These are phyloP conservation scores for Begonia masoniana DNA, from an alignment of 306 rosid genomes.

Conservation along the genomic window DNA sequence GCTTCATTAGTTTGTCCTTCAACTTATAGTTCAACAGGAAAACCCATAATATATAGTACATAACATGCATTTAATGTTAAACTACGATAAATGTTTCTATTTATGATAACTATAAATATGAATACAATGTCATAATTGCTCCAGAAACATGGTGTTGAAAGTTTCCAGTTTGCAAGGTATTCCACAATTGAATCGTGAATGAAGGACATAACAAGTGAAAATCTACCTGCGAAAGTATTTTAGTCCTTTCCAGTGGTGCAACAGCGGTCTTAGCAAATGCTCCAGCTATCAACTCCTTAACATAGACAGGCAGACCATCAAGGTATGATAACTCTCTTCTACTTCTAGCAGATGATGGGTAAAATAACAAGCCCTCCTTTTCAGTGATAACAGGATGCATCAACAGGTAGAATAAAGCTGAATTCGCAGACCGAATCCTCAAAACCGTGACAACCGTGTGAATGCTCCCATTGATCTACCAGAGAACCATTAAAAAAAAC, in stretches of 20 bases:
- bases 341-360: constrained; percentile 50
- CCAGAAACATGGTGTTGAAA: no score
- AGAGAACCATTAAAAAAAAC: constrained; percentile 6
- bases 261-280: constrained; percentile 72
- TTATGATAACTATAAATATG: no score
- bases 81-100: no score
- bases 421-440: constrained; percentile 7
- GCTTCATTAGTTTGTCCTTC: no score
- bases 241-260: constrained; percentile 90
- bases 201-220: neutral
- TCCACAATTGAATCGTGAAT: no score
- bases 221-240: constrained; percentile 87
- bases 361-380: constrained; percentile 39
- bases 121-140: no score
- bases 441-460: constrained; percentile 9
- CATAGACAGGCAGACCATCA: constrained; percentile 61
- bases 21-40: no score
- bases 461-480: constrained; percentile 15
- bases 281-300: constrained; percentile 78
- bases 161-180: no score
- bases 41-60: no score
- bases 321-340: constrained; percentile 32
- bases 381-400: constrained; percentile 41
- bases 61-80: no score
- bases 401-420: constrained; percentile 26